Base-by-base conservation (phyloP, 208 protist species). In the Porcisia hertigi region DNA sequence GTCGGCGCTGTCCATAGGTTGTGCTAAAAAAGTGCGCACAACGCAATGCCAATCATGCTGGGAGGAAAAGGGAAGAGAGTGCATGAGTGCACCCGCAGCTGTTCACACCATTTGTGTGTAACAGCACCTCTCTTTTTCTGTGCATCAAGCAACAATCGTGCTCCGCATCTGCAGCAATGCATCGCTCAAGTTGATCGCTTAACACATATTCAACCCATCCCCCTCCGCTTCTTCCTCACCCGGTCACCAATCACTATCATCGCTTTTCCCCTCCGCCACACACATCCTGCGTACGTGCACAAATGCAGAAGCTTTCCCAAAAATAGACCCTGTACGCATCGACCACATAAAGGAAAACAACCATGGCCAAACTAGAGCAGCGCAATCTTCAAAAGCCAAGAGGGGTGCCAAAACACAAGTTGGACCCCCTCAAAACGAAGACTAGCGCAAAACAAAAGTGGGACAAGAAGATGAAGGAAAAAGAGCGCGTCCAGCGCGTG, bases 401-500 rank as follows among this genome's bases (percentile, higher is more conserved):
- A 20, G 79, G 90, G 1, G 87, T 86, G 83, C 91, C 93, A 54
- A 90, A 85, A 67, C 79, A 86, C 49, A 79, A 79, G 41, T 53
- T 88, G 14, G 90, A 88, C 53, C 71, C 75, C 18, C 69, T 80
- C 11, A 77, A 82, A 58, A 34, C 80, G 4, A 94, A 92, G 72
- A 88, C 89, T 18, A 70, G 83, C 54, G 11, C 76, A 14, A 88
- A 88, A 39, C 90, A 95, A 69, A 87, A 89, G 70, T 93, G 91
- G 87, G 84, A 91, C 39, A 92, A 87, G 73, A 92, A 96, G 81
- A 92, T 95, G 87, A 88, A 91, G 71, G 86, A 92, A 60, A 88
- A 91, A 78, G 88, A 88, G 53, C 83, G 84, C 43, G 30, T 88
- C 20, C 71, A 90, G 66, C 86, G 92, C 39, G 73, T 97, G 36